phyloP scores from a whole-genome alignment of 2,329 filamentous ascomycete species.

The Paecilomyces sp. region DNA sequence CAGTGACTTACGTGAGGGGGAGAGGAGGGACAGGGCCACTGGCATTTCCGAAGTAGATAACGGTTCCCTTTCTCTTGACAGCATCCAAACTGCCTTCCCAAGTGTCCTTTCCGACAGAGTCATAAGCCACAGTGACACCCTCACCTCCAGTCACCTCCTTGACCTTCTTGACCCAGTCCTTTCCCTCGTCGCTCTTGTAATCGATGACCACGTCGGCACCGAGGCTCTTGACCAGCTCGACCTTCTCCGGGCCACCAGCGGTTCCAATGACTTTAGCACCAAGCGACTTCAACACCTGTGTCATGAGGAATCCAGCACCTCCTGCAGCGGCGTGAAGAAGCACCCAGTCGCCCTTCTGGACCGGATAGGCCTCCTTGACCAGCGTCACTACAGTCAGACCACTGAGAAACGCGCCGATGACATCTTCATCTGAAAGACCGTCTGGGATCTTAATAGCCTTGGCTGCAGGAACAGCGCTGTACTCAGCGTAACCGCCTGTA shows the following conservation, averaged over 20 bases:
- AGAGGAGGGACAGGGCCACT: slow-evolving; percentile 70
- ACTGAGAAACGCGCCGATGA: slow-evolving; percentile 67
- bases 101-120: slow-evolving; percentile 77
- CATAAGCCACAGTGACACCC: slow-evolving; percentile 73
- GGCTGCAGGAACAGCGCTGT: slow-evolving; percentile 46
- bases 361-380: slow-evolving; percentile 63
- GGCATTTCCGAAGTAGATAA: slow-evolving; percentile 77
- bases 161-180: slow-evolving; percentile 70
- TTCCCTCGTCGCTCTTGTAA: slow-evolving; percentile 75
- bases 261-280: slow-evolving; percentile 77
- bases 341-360: slow-evolving; percentile 71
- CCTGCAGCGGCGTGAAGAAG: slow-evolving; percentile 82
- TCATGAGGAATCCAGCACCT: slow-evolving; percentile 68
- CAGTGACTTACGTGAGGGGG: slow-evolving; percentile 47
- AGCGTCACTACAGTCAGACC: slow-evolving; percentile 77
- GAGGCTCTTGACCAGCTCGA: slow-evolving; percentile 55
- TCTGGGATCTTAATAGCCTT: slow-evolving; percentile 59
- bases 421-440: slow-evolving; percentile 53
- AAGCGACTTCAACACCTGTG: slow-evolving; percentile 63
- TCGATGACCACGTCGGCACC: slow-evolving; percentile 69
- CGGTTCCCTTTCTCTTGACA: slow-evolving; percentile 67
- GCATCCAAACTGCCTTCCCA: slow-evolving; percentile 72
- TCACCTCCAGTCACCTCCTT: slow-evolving; percentile 74
- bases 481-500: slow-evolving; percentile 51
- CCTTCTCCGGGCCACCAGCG: slow-evolving; percentile 66